phyloP scores from a whole-genome alignment of 1,284 basidiomycete species.

The Rugosomyces carneus region DNA sequence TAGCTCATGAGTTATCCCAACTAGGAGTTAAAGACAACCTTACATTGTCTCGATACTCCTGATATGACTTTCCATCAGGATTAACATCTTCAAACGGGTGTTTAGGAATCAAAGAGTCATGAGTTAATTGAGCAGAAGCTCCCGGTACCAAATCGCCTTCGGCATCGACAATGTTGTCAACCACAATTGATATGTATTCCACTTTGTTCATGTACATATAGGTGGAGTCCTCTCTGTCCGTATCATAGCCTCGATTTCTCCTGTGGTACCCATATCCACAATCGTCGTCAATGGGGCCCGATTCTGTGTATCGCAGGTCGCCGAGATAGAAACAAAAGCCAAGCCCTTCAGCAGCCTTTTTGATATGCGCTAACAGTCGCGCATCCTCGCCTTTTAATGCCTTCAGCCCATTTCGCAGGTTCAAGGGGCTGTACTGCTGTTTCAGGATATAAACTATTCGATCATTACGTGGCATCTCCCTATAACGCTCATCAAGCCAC shows the following conservation, averaged over 20 bases:
- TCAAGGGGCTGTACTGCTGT: neutral
- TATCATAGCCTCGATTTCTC: neutral
- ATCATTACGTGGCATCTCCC: neutral
- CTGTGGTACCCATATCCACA: neutral
- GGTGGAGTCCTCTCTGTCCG: neutral
- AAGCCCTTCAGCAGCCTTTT: neutral
- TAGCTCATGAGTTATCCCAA: neutral
- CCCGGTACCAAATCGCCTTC: neutral
- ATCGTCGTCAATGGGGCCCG: neutral
- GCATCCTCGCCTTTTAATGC: neutral
- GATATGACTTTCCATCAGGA: neutral
- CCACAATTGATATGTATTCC: neutral
- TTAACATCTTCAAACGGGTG: neutral
- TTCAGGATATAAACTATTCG: neutral
- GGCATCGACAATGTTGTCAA: neutral
- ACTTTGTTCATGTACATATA: neutral
- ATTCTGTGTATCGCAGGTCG: neutral
- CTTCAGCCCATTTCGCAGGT: neutral
- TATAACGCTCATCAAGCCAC: neutral
- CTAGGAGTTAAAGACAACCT: neutral
- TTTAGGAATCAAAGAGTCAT: neutral
- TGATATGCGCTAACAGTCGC: neutral
- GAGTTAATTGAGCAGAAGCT: neutral
- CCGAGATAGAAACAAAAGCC: neutral
- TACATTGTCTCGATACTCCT: neutral